phyloP scores from a whole-genome alignment of 164 flowering plant genomes.

The Piper longum region DNA sequence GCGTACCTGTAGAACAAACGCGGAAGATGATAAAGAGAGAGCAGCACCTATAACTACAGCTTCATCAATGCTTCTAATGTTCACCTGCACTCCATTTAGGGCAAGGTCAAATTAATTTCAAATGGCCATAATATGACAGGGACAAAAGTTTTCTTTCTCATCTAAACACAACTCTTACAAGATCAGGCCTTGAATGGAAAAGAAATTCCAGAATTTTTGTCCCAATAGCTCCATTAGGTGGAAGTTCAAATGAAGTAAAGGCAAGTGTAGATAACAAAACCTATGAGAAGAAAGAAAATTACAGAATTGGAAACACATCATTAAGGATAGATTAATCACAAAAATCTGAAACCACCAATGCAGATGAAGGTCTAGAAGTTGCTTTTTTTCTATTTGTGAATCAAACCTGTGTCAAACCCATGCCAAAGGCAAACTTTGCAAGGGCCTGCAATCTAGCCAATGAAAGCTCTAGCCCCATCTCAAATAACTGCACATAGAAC shows the following conservation, averaged over 20 bases:
- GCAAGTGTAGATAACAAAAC: constrained; percentile 84
- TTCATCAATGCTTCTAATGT: constrained; percentile 91
- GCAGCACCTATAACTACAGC: constrained; percentile 98
- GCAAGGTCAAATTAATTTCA: neutral
- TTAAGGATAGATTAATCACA: no score
- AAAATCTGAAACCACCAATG: no score
- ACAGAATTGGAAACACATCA: no score
- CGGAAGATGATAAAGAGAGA: constrained; percentile 93
- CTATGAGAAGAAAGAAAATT: constrained; percentile 31
- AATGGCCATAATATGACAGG: no score
- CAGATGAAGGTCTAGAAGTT: no score
- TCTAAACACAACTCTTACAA: constrained; percentile 35
- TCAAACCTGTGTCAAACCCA: constrained; percentile 89
- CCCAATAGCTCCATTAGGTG: constrained; percentile 90
- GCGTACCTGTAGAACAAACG: constrained; percentile 91
- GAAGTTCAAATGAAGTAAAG: constrained; percentile 94
- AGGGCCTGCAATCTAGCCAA: constrained; percentile 87
- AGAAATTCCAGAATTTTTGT: constrained; percentile 81
- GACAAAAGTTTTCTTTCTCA: no score
- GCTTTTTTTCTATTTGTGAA: no score
- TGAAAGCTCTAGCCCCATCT: constrained; percentile 99
- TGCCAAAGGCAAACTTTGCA: constrained; percentile 94
- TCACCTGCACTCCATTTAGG: constrained; percentile 45
- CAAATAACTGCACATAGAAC: constrained; percentile 62
- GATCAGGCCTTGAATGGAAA: constrained; percentile 81